Base-by-base conservation (phyloP, 2,329 filamentous ascomycete genomes). In the Sordariomycetes sp. region DNA sequence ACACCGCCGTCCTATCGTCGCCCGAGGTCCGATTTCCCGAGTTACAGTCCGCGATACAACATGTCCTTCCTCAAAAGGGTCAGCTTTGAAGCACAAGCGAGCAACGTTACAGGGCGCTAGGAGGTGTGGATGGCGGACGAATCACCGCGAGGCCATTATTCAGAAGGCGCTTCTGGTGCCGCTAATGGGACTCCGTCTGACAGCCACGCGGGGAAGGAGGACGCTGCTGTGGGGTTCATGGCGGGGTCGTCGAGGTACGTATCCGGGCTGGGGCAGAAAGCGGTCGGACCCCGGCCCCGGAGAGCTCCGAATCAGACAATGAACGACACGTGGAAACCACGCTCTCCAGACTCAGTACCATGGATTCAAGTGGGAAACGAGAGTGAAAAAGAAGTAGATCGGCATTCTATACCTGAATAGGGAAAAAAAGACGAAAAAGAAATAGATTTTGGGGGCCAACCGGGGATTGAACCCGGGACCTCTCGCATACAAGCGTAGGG, bases 381-480 rank as follows among this genome's bases (percentile, higher is more conserved):
- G 4, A 42, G 7, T 13, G 34, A 36, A 36, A 13, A 42, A 15
- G 12, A 17, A 42, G 6, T 17, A 42, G n/a, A 42, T 3, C 36
- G n/a, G n/a, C n/a, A n/a, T n/a, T n/a, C n/a, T n/a, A n/a, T n/a
- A n/a, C n/a, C n/a, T n/a, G n/a, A n/a, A n/a, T n/a, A n/a, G n/a
- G n/a, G n/a, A n/a, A n/a, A 45, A 45, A 45, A 45, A 17, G n/a
- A 45, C 15, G n/a, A 45, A 45, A 45, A 45, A 45, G 17, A 45
- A 45, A 45, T 5, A 45, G n/a, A n/a, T n/a, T n/a, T 45, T 32
- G 53, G 53, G 53, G 53, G 36, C 53, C 53, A 54, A 54, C 53
- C 53, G 53, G 36, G 53, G 24, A 45, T 54, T 54, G 53, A 54
- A 54, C 53, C 36, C 53, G 53, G 53, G 53, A 54, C 53, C 53